phyloP scores from a whole-genome alignment of 2,329 filamentous ascomycete genomes.

The Penicillium brevicompactum region DNA sequence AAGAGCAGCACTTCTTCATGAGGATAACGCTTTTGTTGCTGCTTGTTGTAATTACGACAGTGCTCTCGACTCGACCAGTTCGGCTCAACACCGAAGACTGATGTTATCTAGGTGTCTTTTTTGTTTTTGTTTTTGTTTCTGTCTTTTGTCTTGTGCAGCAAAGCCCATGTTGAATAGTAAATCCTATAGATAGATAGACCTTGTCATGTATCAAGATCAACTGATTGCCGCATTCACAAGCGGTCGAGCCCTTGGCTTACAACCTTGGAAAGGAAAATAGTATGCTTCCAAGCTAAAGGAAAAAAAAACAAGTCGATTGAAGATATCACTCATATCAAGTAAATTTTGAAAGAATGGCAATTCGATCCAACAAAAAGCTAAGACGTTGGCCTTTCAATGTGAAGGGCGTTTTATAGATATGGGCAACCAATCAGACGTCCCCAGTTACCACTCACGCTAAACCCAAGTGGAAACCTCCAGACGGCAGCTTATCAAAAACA shows the following conservation, averaged over 20 bases:
- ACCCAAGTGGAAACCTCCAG: not conserved
- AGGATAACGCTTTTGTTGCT: constrained; percentile 4
- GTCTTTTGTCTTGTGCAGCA: not conserved
- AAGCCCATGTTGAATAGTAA: constrained; percentile 2
- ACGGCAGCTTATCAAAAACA: not conserved
- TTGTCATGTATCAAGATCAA: not conserved
- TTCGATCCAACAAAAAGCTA: no score
- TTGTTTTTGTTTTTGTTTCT: not conserved
- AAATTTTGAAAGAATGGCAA: no score
- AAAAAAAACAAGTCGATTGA: no score
- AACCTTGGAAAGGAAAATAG: no score
- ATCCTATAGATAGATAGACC: constrained; percentile 9
- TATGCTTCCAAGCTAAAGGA: no score
- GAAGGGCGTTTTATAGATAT: not conserved
- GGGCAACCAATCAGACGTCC: not conserved
- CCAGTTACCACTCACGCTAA: not conserved
- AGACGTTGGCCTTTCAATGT: not conserved
- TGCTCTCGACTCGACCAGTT: constrained; percentile 7
- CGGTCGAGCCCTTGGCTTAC: no score
- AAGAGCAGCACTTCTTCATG: constrained; percentile 8
- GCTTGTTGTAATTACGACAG: constrained; percentile 13
- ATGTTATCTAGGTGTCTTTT: constrained; percentile 5
- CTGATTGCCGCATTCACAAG: no score
- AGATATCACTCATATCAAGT: no score
- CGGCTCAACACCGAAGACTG: not conserved